These are phyloP conservation scores for Lepiota venenata DNA, from an alignment of 768 basidiomycete genomes.

Conservation along the genomic window DNA sequence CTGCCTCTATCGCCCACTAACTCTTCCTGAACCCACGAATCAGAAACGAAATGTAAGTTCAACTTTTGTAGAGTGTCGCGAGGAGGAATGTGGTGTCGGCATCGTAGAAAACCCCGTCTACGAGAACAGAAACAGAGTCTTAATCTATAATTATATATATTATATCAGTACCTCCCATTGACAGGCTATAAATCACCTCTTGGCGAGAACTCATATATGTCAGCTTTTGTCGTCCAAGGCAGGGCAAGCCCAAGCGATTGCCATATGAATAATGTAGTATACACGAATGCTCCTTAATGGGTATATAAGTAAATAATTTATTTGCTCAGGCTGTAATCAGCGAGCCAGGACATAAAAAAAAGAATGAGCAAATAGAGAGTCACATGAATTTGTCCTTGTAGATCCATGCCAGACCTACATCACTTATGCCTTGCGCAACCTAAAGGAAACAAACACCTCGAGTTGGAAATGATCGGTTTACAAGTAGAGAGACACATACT, in stretches of 20 bases:
- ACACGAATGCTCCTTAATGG: no score
- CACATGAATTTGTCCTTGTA: conserved; percentile 82
- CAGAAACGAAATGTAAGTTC: no score
- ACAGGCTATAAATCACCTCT: no score
- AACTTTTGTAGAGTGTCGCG: conserved; percentile 1
- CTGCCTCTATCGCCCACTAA: no score
- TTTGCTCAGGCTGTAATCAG: not conserved
- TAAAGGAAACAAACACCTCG: not conserved
- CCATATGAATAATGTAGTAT: no score
- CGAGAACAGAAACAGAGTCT: not conserved
- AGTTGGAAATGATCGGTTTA: conserved; percentile 2
- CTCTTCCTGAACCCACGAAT: no score
- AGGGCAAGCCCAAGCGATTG: no score
- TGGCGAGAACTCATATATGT: no score
- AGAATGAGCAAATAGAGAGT: not conserved
- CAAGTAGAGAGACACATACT: conserved; percentile 27
- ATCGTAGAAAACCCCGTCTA: conserved; percentile 3
- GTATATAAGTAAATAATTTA: not conserved
- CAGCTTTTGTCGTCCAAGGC: not conserved
- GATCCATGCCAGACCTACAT: conserved; percentile 86
- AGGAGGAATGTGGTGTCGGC: not conserved
- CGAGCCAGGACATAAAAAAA: not conserved
- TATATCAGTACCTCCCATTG: no score
- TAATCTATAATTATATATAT: no score
- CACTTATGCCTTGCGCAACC: conserved; percentile 67